These are phyloP conservation scores for Penicillium pulvis DNA, from an alignment of 495 filamentous ascomycete species.

Conservation along the genomic window DNA sequence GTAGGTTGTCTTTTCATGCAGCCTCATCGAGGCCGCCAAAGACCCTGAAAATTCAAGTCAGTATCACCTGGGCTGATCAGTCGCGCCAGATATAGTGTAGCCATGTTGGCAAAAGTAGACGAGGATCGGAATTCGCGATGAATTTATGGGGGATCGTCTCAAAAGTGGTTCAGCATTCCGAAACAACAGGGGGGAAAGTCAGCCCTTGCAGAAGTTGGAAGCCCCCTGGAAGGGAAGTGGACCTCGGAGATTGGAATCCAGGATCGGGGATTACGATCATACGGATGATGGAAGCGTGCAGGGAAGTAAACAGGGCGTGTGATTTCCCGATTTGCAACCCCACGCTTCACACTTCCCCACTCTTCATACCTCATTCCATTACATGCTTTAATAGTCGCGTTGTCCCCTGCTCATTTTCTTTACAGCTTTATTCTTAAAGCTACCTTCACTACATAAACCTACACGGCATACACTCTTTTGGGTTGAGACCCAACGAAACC, in stretches of 20 bases:
- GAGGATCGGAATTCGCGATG: neutral
- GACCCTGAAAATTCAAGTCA: too few species aligned
- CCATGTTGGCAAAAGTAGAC: neutral
- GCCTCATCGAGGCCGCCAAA: too few species aligned
- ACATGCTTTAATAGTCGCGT: conserved; percentile 20
- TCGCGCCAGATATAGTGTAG: too few species aligned
- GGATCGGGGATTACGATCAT: neutral
- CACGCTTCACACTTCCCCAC: conserved; percentile 9
- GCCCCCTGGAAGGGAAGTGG: conserved; percentile 5
- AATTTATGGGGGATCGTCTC: neutral
- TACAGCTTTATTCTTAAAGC: conserved; percentile 7
- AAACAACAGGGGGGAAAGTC: neutral
- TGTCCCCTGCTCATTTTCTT: conserved; percentile 15
- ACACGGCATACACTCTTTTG: conserved; percentile 3
- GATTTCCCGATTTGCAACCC: conserved; percentile 20
- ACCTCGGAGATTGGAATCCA: conserved; percentile 8
- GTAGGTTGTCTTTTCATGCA: too few species aligned
- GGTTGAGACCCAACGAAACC: conserved; percentile 3
- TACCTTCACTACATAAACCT: neutral
- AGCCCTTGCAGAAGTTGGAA: conserved; percentile 7
- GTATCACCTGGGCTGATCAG: too few species aligned
- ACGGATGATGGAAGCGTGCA: too few species aligned
- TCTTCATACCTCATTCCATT: conserved; percentile 6
- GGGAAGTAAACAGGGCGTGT: conserved; percentile 11
- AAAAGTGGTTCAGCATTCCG: neutral